Conservation (phyloP, 2,329 filamentous ascomycete genomes). For the Podosphaera xanthii region DNA sequence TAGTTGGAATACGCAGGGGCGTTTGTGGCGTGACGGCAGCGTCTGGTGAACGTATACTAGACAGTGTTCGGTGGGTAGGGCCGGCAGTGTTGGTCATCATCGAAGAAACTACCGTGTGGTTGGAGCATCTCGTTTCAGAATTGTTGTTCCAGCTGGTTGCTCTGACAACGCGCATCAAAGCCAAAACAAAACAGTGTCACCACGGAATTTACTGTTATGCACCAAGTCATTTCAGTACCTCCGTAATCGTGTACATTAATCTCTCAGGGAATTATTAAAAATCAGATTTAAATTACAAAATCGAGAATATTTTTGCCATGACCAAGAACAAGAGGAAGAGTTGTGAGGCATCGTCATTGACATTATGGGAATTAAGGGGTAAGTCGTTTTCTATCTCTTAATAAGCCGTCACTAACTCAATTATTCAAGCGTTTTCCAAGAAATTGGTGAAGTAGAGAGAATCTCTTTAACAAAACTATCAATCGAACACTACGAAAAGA, state of each 20-base stretch:
- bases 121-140: background rate
- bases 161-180: background rate
- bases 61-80: constrained; percentile 33
- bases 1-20: constrained; percentile 24
- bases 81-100: constrained; percentile 13
- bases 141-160: background rate
- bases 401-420: constrained; percentile 3
- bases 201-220: background rate
- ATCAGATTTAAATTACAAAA: too few relatives aligned
- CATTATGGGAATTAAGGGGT: constrained; percentile 45
- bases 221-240: too few relatives aligned
- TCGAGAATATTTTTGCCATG: too few relatives aligned
- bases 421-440: constrained; percentile 53
- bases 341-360: background rate
- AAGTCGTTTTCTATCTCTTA: constrained; percentile 5
- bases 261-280: too few relatives aligned
- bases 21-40: constrained; percentile 31
- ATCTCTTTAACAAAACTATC: constrained; percentile 67
- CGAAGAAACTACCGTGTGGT: background rate
- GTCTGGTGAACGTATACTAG: constrained; percentile 26
- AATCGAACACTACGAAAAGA: constrained; percentile 48
- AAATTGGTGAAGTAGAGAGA: constrained; percentile 61
- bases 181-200: background rate
- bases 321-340: background rate
- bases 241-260: too few relatives aligned